Conservation (phyloP, 1,139 yeast species). For the Yamadazyma buinensis region DNA sequence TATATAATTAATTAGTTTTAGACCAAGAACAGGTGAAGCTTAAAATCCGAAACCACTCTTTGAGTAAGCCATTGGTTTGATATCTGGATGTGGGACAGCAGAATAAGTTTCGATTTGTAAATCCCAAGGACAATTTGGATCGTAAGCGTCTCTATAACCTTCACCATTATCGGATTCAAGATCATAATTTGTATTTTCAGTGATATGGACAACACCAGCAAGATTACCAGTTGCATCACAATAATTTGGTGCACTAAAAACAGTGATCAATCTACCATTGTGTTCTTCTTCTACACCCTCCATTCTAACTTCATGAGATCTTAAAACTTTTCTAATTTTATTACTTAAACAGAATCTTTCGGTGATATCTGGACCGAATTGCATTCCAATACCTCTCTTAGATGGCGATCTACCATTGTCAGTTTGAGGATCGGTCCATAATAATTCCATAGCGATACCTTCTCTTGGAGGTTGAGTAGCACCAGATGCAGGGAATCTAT, state of each 20-base stretch:
- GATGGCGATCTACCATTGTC: conserved; percentile 78
- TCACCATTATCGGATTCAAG: conserved; percentile 37
- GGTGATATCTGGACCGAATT: conserved; percentile 96
- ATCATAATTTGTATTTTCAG: conserved; percentile 33
- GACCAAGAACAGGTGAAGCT: too few species aligned
- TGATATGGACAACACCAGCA: conserved; percentile 80
- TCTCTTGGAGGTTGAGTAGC: conserved; percentile 81
- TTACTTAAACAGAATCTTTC: conserved; percentile 70
- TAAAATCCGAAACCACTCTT: conserved; percentile 41
- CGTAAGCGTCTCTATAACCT: conserved; percentile 49
- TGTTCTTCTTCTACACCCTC: conserved; percentile 89
- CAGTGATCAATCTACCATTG: conserved; percentile 79
- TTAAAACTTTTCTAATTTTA: conserved; percentile 70
- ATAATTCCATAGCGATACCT: conserved; percentile 92
- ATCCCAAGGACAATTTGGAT: conserved; percentile 43
- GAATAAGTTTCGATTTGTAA: conserved; percentile 57
- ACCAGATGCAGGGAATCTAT: conserved; percentile 57
- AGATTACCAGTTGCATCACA: conserved; percentile 88
- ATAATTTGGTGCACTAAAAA: conserved; percentile 95
- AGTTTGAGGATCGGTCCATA: conserved; percentile 96
- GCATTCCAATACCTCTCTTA: conserved; percentile 92
- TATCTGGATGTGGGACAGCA: conserved; percentile 87
- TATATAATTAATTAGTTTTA: too few species aligned
- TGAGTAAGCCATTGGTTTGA: conserved; percentile 97
- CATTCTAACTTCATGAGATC: conserved; percentile 95